phyloP scores from a whole-genome alignment of 2,329 filamentous ascomycete genomes.

The Aspergillus latus region DNA sequence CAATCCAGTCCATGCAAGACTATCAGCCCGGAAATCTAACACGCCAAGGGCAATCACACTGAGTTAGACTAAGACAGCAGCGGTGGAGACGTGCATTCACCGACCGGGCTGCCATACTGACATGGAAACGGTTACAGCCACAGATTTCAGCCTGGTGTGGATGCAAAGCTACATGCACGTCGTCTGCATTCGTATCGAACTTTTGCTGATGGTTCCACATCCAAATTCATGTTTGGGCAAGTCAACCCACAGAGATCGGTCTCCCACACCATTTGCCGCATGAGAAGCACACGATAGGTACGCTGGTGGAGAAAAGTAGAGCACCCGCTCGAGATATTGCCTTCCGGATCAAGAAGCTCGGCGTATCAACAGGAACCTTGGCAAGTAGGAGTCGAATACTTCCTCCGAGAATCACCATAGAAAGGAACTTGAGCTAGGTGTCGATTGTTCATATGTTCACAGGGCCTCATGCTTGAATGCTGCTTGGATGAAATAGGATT shows the following conservation, averaged over 20 bases:
- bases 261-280: slow-evolving; percentile 9
- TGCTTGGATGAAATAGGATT: slow-evolving; percentile 8
- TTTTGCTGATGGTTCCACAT: slow-evolving; percentile 12
- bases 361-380: background rate
- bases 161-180: slow-evolving; percentile 8
- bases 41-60: slow-evolving; percentile 7
- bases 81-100: background rate
- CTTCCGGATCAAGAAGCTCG: background rate
- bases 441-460: slow-evolving; percentile 13
- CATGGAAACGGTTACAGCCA: slow-evolving; percentile 15
- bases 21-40: slow-evolving; percentile 1
- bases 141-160: slow-evolving; percentile 1
- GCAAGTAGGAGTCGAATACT: slow-evolving; percentile 7
- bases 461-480: background rate
- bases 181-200: slow-evolving; percentile 1
- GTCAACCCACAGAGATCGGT: slow-evolving; percentile 2
- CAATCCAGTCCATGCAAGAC: background rate
- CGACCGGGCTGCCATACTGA: slow-evolving; percentile 9
- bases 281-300: slow-evolving; percentile 12
- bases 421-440: background rate
- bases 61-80: background rate
- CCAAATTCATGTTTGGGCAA: slow-evolving; percentile 14
- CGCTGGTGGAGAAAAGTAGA: background rate
- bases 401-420: background rate
- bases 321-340: background rate